These are phyloP conservation scores for Metschnikowia bowlesiae DNA, from an alignment of 805 yeast species.

Conservation along the genomic window DNA sequence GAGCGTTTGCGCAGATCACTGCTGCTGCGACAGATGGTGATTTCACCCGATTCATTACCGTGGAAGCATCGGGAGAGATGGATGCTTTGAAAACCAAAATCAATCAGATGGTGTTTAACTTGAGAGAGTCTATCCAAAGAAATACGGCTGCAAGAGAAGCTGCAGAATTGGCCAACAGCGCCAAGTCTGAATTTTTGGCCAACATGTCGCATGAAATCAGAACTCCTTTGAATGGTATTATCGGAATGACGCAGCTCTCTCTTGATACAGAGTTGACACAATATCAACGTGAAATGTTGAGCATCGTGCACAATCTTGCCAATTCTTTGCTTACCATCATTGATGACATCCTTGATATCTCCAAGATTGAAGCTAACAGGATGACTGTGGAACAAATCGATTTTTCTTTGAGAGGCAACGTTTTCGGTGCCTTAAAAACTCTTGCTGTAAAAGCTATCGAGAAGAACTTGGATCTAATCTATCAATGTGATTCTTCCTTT, in stretches of 20 bases:
- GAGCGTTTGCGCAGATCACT: constrained; percentile 90
- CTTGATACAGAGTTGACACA: constrained; percentile 86
- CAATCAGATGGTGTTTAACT: constrained; percentile 61
- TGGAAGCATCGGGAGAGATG: constrained; percentile 92
- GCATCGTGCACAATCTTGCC: constrained; percentile 84
- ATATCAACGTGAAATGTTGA: constrained; percentile 86
- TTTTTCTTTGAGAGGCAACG: constrained; percentile 79
- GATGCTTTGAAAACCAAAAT: constrained; percentile 60
- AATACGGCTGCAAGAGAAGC: constrained; percentile 94
- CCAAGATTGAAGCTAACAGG: constrained; percentile 89
- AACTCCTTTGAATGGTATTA: constrained; percentile 90
- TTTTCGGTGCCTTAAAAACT: constrained; percentile 85
- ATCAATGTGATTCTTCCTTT: constrained; percentile 80
- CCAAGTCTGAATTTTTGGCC: constrained; percentile 86
- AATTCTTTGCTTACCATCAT: constrained; percentile 81
- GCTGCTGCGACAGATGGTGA: constrained; percentile 95
- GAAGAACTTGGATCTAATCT: constrained; percentile 72
- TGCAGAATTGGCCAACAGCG: constrained; percentile 84
- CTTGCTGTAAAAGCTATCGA: constrained; percentile 87
- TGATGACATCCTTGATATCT: constrained; percentile 86
- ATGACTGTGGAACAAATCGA: constrained; percentile 92
- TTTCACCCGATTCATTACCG: constrained; percentile 84
- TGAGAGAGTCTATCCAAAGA: constrained; percentile 85
- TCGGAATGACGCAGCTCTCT: constrained; percentile 88
- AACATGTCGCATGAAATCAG: constrained; percentile 82